A percentile compares a stretch with the other conserved stretches of the same genome.
phyloP scores from a whole-genome alignment of 2,329 filamentous ascomycete genomes.

The Dactylellina cionopaga region DNA sequence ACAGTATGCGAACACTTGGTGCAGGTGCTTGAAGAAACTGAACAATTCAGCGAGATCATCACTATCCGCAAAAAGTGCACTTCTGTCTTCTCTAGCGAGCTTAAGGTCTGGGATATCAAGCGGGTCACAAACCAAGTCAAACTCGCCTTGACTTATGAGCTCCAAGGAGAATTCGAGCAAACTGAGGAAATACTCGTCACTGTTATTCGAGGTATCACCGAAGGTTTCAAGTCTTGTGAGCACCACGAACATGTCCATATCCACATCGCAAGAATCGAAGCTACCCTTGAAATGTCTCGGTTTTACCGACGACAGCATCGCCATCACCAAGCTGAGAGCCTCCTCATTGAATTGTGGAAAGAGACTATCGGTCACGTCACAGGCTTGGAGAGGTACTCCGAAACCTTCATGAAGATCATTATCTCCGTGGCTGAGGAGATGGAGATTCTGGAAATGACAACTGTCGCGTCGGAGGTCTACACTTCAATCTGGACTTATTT shows the following conservation, averaged over 20 bases:
- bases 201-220: constrained; percentile 21
- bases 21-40: constrained; percentile 23
- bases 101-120: constrained; percentile 34
- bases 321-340: constrained; percentile 3
- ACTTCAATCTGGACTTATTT: constrained; percentile 20
- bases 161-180: constrained; percentile 15
- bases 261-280: constrained; percentile 24
- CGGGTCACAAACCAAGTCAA: constrained; percentile 14
- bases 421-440: constrained; percentile 24
- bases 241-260: constrained; percentile 29
- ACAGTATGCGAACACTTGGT: constrained; percentile 30
- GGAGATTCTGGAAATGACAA: constrained; percentile 20
- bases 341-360: constrained; percentile 32
- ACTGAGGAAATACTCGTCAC: constrained; percentile 18
- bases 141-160: constrained; percentile 23
- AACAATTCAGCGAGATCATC: constrained; percentile 24
- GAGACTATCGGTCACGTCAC: constrained; percentile 19
- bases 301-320: constrained; percentile 15
- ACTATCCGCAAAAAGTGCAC: constrained; percentile 25
- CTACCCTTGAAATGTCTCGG: constrained; percentile 22
- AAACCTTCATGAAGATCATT: constrained; percentile 25
- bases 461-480: constrained; percentile 14
- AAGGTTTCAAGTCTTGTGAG: constrained; percentile 24
- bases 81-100: constrained; percentile 9
- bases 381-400: constrained; percentile 16